phyloP scores from a whole-genome alignment of 176 grass and related monocot species.

The Lolium multiflorum region DNA sequence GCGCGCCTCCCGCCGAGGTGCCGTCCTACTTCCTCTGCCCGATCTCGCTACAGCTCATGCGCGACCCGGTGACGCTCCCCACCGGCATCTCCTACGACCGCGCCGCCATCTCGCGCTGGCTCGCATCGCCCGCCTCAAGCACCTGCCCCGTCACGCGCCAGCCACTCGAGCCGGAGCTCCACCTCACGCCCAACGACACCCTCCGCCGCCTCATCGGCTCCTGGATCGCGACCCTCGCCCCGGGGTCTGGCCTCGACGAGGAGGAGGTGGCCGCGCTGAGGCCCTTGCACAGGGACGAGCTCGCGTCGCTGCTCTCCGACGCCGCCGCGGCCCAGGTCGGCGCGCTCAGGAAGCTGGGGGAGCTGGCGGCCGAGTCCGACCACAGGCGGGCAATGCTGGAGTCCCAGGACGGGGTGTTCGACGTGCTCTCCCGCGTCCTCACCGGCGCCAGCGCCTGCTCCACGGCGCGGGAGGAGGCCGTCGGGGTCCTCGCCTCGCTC shows the following conservation, averaged over 20 bases:
- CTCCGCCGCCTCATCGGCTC: constrained; percentile 89
- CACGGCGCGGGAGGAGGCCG: constrained; percentile 65
- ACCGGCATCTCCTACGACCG: constrained; percentile 94
- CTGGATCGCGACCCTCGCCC: constrained; percentile 63
- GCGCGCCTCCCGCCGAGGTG: constrained; percentile 46
- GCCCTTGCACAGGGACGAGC: constrained; percentile 19
- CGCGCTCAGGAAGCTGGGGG: constrained; percentile 53
- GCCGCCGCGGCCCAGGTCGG: constrained; percentile 44
- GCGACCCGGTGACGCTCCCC: constrained; percentile 81
- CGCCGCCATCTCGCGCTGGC: constrained; percentile 78
- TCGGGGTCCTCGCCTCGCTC: constrained; percentile 68
- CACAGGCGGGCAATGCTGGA: constrained; percentile 42
- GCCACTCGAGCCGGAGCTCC: constrained; percentile 46
- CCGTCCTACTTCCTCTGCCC: constrained; percentile 94
- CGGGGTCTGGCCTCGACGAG: constrained; percentile 38
- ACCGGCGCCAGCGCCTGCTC: constrained; percentile 32
- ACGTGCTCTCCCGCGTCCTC: constrained; percentile 39
- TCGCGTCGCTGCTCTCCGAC: constrained; percentile 47
- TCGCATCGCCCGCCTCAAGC: constrained; percentile 23
- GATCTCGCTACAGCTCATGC: constrained; percentile 92
- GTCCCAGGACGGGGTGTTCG: constrained; percentile 53
- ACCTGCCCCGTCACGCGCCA: constrained; percentile 81
- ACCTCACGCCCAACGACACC: constrained; percentile 94
- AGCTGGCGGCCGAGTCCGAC: constrained; percentile 50
- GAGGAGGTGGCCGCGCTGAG: constrained; percentile 41